phyloP scores from a whole-genome alignment of 495 filamentous ascomycete genomes.

The Hyphodiscus hymeniophilus region DNA sequence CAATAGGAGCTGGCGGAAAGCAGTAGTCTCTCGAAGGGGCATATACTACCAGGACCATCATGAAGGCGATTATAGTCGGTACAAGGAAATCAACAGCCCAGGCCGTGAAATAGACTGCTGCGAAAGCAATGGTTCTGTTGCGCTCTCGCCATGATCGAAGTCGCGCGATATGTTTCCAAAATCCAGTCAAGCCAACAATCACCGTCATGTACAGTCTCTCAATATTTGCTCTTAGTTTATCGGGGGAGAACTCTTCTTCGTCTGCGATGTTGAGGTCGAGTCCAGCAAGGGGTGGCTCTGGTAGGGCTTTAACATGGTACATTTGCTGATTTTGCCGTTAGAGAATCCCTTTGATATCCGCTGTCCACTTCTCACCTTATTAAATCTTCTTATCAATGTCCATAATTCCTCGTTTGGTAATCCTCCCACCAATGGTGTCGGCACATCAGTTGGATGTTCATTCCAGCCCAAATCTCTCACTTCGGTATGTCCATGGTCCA shows the following conservation, averaged over 20 bases:
- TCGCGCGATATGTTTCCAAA: slow-evolving; percentile 65
- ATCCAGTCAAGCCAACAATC: slow-evolving; percentile 55
- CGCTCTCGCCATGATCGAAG: slow-evolving; percentile 76
- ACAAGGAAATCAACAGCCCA: slow-evolving; percentile 74
- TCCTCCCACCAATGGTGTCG: slow-evolving; percentile 58
- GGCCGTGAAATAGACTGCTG: slow-evolving; percentile 61
- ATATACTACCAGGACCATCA: slow-evolving; percentile 60
- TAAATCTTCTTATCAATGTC: slow-evolving; percentile 71
- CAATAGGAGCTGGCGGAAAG: slow-evolving; percentile 68
- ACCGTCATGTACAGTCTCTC: slow-evolving; percentile 83
- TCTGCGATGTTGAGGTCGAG: slow-evolving; percentile 78
- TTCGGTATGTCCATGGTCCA: slow-evolving; percentile 18
- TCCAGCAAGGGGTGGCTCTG: slow-evolving; percentile 41
- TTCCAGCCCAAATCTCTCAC: slow-evolving; percentile 65
- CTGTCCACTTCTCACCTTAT: slow-evolving; percentile 49
- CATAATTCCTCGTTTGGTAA: slow-evolving; percentile 80
- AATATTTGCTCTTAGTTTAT: slow-evolving; percentile 73
- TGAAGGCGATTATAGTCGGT: slow-evolving; percentile 43
- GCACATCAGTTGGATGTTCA: slow-evolving; percentile 46
- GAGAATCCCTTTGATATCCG: slow-evolving; percentile 9
- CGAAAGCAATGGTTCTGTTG: slow-evolving; percentile 59
- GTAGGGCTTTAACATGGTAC: slow-evolving; percentile 71
- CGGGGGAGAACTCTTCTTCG: slow-evolving; percentile 78
- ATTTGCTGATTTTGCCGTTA: slow-evolving; percentile 54
- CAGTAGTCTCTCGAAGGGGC: slow-evolving; percentile 53